Evolutionary conservation across 495 filamentous ascomycete species (phyloP).

Genomic region (Aspergillus ellipticus): DNA sequence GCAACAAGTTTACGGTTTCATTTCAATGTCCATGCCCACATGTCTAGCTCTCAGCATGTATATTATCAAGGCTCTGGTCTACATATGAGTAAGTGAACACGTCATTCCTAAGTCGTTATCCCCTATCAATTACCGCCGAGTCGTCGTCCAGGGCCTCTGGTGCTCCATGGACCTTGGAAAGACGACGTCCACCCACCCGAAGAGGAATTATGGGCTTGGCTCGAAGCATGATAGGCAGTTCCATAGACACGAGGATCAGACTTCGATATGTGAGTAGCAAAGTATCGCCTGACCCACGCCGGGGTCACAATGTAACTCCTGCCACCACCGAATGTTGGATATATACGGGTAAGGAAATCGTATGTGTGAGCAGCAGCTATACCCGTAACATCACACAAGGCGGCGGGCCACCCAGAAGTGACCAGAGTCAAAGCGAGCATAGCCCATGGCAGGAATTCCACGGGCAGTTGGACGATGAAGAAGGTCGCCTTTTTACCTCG

Average conservation of each 20-base stretch:
- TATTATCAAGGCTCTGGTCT: neutral
- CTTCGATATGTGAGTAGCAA: constrained; percentile 39
- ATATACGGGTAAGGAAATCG: constrained; percentile 79
- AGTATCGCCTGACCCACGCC: constrained; percentile 57
- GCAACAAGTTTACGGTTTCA: neutral
- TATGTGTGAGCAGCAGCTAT: constrained; percentile 79
- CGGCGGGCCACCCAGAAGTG: constrained; percentile 40
- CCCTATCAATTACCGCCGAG: constrained; percentile 50
- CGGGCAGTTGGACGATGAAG: constrained; percentile 72
- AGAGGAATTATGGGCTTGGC: constrained; percentile 22
- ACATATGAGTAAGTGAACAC: neutral
- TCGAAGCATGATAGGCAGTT: constrained; percentile 42
- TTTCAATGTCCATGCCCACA: neutral
- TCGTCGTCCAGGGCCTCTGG: constrained; percentile 62
- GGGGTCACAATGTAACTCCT: constrained; percentile 69
- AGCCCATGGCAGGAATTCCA: constrained; percentile 69
- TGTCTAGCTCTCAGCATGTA: neutral
- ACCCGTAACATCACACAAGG: constrained; percentile 59
- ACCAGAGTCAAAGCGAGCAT: constrained; percentile 70
- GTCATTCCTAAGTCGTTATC: neutral
- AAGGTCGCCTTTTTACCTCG: constrained; percentile 65
- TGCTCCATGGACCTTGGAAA: constrained; percentile 55
- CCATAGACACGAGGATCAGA: constrained; percentile 52
- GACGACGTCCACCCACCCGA: constrained; percentile 32
- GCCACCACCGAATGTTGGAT: constrained; percentile 79